Evolutionary conservation across 148 eudicot genomes (phyloP), one percentile per base, ranked within the genome.

Genomic region (Gaultheria prostrata): DNA sequence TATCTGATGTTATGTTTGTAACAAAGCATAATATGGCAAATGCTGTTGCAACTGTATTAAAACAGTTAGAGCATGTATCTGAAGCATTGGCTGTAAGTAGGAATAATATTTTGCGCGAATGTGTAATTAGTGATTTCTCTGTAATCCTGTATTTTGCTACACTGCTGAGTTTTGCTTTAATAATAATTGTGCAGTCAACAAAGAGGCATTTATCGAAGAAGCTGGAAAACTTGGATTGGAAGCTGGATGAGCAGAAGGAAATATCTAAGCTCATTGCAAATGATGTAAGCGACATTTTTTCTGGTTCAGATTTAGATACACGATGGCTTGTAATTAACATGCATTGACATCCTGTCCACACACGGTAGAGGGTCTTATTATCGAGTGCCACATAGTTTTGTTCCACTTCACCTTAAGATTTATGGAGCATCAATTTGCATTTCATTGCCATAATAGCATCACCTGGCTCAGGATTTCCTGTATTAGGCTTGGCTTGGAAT

Each of bases 11-110:
- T 83, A 95, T 95, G 98, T 94, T 92, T 84, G 98, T 95, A 78
- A 94, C 98, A 26, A 95, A 90, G 91, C 86, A 94, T 89, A 95
- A 95, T 87, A 94, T 95, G 98, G 94, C 98, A 80, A 95, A 88
- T 86, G 98, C 98, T 84, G 98, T 95, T 87, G 90, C 93, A 83
- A 83, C 86, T 59, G 97, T 95, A 49, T 91, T 98, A 7, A 95
- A 94, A 84, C 98, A 95, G 87, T 90, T 95, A 76, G 98, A 95
- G 85, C 78, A 89, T 85, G 92, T 95, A 24, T 88, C 97, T 24
- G 98, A 95, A 74, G 90, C 98, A 80, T 65, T 95, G 80, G 91
- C 90, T 78, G 98, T 95, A 75, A 90, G 97, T 90, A 81, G 30
- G 10, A 54, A 2, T 61, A 26, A 63, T 8, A 32, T 69, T 69